A percentile compares a stretch with the other conserved stretches of the same genome.
Conservation (phyloP, 2,329 filamentous ascomycete genomes). For the Camptophora hylomeconis region DNA sequence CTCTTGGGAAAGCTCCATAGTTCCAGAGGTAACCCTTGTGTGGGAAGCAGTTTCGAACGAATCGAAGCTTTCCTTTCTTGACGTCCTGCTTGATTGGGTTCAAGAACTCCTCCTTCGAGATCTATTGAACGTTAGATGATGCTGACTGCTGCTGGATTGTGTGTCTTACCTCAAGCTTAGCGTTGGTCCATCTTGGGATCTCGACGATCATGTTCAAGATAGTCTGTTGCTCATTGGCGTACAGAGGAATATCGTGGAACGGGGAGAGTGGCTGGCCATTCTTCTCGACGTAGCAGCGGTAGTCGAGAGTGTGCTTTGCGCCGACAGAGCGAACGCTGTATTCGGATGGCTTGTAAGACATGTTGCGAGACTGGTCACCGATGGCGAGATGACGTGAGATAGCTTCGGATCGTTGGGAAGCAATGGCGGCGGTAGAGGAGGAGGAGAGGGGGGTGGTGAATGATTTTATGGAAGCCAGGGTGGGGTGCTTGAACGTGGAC, state of each 20-base stretch:
- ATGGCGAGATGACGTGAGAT: slow-evolving; percentile 37
- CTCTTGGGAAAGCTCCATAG: slow-evolving; percentile 98
- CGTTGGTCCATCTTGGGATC: slow-evolving; percentile 99
- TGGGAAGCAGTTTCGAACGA: slow-evolving; percentile 99
- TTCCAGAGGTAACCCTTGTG: slow-evolving; percentile 99
- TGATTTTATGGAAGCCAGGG: no score
- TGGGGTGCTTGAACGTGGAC: no score
- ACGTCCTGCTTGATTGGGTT: slow-evolving; percentile 99
- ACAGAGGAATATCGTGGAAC: slow-evolving; percentile 98
- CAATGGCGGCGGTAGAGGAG: slow-evolving; percentile 27
- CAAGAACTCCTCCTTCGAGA: slow-evolving; percentile 95
- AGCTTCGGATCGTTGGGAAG: slow-evolving; percentile 33
- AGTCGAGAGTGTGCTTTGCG: slow-evolving; percentile 84
- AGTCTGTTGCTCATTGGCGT: slow-evolving; percentile 89
- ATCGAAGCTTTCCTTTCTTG: slow-evolving; percentile 99
- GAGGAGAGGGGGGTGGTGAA: slow-evolving; percentile 12
- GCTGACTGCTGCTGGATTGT: slow-evolving; percentile 7
- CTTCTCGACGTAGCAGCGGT: slow-evolving; percentile 96
- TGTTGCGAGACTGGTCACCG: slow-evolving; percentile 19
- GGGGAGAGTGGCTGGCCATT: slow-evolving; percentile 87
- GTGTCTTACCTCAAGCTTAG: slow-evolving; percentile 82
- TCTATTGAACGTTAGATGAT: slow-evolving; percentile 39
- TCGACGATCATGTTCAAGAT: slow-evolving; percentile 99
- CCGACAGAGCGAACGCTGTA: slow-evolving; percentile 81
- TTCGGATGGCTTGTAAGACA: slow-evolving; percentile 47